Base-by-base conservation (phyloP, 768 basidiomycete genomes). In the Pleurotus ostreatus region DNA sequence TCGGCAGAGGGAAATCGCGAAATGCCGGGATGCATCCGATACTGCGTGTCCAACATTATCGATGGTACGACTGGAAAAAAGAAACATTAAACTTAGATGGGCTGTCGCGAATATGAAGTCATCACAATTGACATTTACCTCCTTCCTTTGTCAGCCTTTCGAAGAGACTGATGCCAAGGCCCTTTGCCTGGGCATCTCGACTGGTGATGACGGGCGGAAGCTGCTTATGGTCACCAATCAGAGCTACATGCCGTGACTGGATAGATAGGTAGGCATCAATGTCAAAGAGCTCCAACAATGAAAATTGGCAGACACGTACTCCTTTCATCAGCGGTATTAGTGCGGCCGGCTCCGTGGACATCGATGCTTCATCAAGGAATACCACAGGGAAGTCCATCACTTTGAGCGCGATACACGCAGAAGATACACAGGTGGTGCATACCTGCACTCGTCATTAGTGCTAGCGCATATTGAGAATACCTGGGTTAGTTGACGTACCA, bases 201-300 rank as follows among this genome's bases (percentile, higher is more conserved):
- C 89, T 92, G 18, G 83, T 76, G 56, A 96, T 91, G 59, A 96
- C 83, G 0, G 94, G 93, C 6, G 94, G 93, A 8, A 98, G 77
- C 66, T 98, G 94, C 65, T 96, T 96, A 70, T 98, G 94, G 71
- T 98, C 94, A n/a, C 94, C 94, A 62, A 98, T 95, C 46, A 98
- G 81, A 1, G 92, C 83, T 30, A 92, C 77, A 63, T 97, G 94
- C 51, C 75, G 78, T 6, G 86, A 87, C 92, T 94, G 64, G 18
- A 22, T 34, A 34, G 30, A 34, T 34, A 34, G 30, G 11, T 11
- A 34, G 8, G 8, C 9, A 34, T 34, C 30, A 34, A 11, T 34
- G 30, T 34, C 30, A 34, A 34, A 34, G 2, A 34, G 30, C 30
- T 34, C 30, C 30, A 34, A 9, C 30, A 8, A 34, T 11, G 30